These are phyloP conservation scores for Fusarium sp. DNA, from an alignment of 2,329 filamentous ascomycete genomes.

Conservation along the genomic window DNA sequence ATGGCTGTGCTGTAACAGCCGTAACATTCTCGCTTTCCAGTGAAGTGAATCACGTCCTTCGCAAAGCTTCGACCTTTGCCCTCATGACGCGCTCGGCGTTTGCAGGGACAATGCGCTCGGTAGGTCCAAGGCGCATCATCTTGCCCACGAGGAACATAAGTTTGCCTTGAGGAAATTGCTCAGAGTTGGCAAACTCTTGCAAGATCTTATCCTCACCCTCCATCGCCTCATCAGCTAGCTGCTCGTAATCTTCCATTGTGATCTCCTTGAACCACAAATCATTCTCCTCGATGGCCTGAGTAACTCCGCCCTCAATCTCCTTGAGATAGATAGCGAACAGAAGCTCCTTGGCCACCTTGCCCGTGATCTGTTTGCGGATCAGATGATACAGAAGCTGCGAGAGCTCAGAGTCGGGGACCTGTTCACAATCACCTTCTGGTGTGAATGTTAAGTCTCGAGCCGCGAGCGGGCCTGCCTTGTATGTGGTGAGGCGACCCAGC, in stretches of 20 bases:
- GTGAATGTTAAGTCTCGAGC: constrained; percentile 54
- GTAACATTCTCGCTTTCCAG: constrained; percentile 10
- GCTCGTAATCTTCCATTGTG: constrained; percentile 58
- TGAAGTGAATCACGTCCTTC: constrained; percentile 25
- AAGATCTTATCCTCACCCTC: constrained; percentile 60
- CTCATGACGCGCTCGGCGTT: constrained; percentile 62
- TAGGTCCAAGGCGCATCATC: constrained; percentile 65
- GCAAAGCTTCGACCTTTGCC: constrained; percentile 44
- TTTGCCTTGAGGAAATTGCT: constrained; percentile 65
- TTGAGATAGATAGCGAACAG: constrained; percentile 64
- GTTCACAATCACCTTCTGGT: constrained; percentile 58
- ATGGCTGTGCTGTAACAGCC: constrained; percentile 22
- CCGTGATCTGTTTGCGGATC: constrained; percentile 61
- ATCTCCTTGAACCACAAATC: constrained; percentile 68
- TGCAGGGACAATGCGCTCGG: constrained; percentile 65
- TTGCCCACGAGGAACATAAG: constrained; percentile 70
- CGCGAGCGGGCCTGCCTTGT: constrained; percentile 53
- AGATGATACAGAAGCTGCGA: constrained; percentile 64
- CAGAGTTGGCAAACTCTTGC: constrained; percentile 57
- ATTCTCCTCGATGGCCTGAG: constrained; percentile 57
- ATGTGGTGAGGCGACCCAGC: constrained; percentile 73
- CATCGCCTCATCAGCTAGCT: constrained; percentile 58
- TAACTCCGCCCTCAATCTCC: constrained; percentile 57
- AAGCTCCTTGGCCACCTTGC: constrained; percentile 68
- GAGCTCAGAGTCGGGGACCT: constrained; percentile 60